Percentiles rank a stretch among this genome's conserved stretches.
phyloP scores from a whole-genome alignment of 1,139 yeast species.

The Hyphopichia wangnamkhiaoensis region DNA sequence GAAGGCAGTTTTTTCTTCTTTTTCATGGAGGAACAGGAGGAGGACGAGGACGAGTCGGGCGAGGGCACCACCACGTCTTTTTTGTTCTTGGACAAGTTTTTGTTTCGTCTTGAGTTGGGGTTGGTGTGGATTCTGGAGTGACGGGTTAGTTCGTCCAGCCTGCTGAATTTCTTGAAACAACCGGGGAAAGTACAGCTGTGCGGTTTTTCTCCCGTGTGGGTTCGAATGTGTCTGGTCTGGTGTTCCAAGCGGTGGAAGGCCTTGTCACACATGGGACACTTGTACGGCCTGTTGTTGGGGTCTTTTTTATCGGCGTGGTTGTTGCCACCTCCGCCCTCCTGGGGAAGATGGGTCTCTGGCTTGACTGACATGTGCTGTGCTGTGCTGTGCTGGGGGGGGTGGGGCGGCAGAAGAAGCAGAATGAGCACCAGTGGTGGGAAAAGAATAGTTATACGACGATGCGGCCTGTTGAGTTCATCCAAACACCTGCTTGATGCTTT shows the following conservation, averaged over 20 bases:
- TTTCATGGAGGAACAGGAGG: constrained; percentile 1
- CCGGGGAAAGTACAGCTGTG: constrained; percentile 88
- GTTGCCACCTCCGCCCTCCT: not conserved
- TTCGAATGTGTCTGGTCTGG: constrained; percentile 90
- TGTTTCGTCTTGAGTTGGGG: constrained; percentile 66
- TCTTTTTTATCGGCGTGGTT: constrained; percentile 19
- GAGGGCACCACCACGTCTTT: not conserved
- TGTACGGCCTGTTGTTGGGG: constrained; percentile 63
- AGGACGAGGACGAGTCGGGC: constrained; percentile 1
- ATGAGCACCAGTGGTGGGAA: too few relatives aligned
- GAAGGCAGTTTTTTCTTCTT: not conserved
- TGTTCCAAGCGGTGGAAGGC: constrained; percentile 93
- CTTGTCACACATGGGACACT: constrained; percentile 88
- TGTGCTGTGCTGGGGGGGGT: not conserved
- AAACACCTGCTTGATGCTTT: too few relatives aligned
- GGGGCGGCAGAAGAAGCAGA: too few relatives aligned
- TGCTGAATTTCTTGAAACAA: constrained; percentile 78
- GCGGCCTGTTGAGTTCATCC: too few relatives aligned
- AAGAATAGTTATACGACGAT: too few relatives aligned
- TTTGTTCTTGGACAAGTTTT: constrained; percentile 22
- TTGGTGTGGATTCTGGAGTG: constrained; percentile 86
- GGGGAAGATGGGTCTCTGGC: too few relatives aligned
- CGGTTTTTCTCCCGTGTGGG: constrained; percentile 96
- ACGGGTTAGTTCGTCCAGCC: constrained; percentile 89
- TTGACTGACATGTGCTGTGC: too few relatives aligned